A percentile compares a stretch with the other conserved stretches of the same genome.
These are phyloP conservation scores for Melastoma malabathricum DNA, from an alignment of 345 rosid species.

Conservation along the genomic window DNA sequence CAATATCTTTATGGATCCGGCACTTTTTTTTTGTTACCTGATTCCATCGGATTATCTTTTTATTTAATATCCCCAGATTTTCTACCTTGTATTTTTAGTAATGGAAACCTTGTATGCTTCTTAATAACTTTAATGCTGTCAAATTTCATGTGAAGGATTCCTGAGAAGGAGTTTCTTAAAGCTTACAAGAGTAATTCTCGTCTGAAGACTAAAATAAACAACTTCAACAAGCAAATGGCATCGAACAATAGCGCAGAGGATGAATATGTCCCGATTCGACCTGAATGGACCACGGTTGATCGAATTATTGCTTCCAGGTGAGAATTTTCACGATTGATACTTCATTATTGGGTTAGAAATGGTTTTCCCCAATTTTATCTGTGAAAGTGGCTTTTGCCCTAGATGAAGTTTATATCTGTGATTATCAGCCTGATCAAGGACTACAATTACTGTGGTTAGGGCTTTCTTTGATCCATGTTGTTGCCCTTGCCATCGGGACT, in stretches of 20 bases:
- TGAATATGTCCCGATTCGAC: constrained; percentile 78
- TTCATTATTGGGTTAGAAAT: background rate
- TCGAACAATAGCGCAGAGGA: constrained; percentile 61
- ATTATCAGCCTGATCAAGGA: no score
- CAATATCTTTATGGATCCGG: background rate
- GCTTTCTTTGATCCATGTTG: constrained; percentile 1
- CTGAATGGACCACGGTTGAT: constrained; percentile 99
- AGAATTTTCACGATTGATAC: constrained; percentile 6
- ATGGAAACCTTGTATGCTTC: no score
- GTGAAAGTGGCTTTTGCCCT: no score
- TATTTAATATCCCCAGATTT: no score
- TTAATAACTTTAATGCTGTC: background rate
- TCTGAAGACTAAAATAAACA: constrained; percentile 74
- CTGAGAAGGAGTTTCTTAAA: constrained; percentile 80
- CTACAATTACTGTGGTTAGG: no score
- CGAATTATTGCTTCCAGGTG: constrained; percentile 93
- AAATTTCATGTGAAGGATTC: constrained; percentile 41
- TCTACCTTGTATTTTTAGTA: no score
- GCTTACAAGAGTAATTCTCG: constrained; percentile 94
- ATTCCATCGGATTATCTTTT: no score
- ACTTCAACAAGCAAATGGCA: constrained; percentile 68
- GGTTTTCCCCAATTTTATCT: no score
- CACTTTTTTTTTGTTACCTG: background rate
- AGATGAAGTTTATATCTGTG: no score
- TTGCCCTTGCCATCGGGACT: no score